phyloP scores from a whole-genome alignment of 768 basidiomycete species.

The Gelatoporia subvermispora region DNA sequence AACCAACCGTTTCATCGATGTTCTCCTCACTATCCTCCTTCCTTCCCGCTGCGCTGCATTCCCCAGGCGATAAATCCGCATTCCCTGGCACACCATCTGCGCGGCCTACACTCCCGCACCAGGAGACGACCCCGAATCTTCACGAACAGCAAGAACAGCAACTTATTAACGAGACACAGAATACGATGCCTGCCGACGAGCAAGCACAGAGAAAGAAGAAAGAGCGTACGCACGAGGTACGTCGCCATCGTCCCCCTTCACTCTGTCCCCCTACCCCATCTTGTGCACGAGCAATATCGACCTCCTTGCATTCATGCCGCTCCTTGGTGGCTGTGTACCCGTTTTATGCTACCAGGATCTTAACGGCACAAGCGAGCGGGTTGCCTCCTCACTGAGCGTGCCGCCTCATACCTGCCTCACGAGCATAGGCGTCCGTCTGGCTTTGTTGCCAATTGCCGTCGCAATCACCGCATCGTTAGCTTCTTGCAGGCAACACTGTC shows the following conservation, averaged over 20 bases:
- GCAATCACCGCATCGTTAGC: no score
- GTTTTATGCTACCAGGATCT: neutral
- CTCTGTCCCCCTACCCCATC: neutral
- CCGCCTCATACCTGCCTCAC: no score
- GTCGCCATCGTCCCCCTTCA: constrained; percentile 7
- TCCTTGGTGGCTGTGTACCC: neutral
- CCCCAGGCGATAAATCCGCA: constrained; percentile 8
- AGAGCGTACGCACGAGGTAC: constrained; percentile 45
- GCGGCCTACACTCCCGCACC: constrained; percentile 2
- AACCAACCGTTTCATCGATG: constrained; percentile 2
- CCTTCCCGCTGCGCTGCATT: constrained; percentile 15
- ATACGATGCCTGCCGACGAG: constrained; percentile 19
- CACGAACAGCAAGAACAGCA: neutral
- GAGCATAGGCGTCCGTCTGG: no score
- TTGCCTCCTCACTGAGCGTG: no score
- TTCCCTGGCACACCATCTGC: no score
- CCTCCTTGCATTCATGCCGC: neutral
- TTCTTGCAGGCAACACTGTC: no score
- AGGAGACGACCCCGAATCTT: neutral
- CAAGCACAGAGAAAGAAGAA: constrained; percentile 40
- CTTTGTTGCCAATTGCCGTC: no score
- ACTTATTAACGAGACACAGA: constrained; percentile 3
- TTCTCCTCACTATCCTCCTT: constrained; percentile 19
- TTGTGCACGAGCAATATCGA: neutral
- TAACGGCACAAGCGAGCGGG: no score